Evolutionary conservation across 495 filamentous ascomycete genomes (phyloP).

Genomic region (Terfezia claveryi): DNA sequence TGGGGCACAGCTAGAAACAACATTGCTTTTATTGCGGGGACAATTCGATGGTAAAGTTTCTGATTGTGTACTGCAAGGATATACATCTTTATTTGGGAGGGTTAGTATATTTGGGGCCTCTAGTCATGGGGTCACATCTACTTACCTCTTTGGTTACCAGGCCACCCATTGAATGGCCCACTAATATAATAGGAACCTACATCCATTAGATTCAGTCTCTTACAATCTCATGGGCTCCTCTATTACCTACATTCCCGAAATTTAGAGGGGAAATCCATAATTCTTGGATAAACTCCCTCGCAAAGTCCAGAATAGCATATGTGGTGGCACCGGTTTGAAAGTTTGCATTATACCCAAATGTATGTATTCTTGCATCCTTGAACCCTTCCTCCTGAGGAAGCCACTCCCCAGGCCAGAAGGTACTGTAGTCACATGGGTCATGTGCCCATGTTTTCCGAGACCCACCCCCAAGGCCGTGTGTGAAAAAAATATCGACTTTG

Average conservation of each 20-base stretch:
- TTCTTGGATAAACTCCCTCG: constrained; percentile 8
- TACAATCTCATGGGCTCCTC: background rate
- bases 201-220: constrained; percentile 1
- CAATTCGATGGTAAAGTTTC: constrained; percentile 4
- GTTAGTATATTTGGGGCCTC: background rate
- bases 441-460: constrained; percentile 22
- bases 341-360: constrained; percentile 18
- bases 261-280: constrained; percentile 9
- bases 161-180: constrained; percentile 20
- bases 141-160: constrained; percentile 18
- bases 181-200: constrained; percentile 17
- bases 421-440: constrained; percentile 3
- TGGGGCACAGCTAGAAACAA: constrained; percentile 19
- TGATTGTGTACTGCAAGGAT: constrained; percentile 14
- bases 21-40: constrained; percentile 11
- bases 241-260: constrained; percentile 5
- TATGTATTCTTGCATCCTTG: constrained; percentile 15
- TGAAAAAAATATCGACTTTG: constrained; percentile 20
- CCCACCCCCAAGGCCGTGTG: constrained; percentile 21
- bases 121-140: background rate
- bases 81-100: constrained; percentile 8
- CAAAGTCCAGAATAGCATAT: constrained; percentile 16
- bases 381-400: constrained; percentile 15
- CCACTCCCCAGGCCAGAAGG: constrained; percentile 24
- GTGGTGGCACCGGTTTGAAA: constrained; percentile 8